Conservation (phyloP, 345 rosid genomes). For the Leavenworthia alabamica region DNA sequence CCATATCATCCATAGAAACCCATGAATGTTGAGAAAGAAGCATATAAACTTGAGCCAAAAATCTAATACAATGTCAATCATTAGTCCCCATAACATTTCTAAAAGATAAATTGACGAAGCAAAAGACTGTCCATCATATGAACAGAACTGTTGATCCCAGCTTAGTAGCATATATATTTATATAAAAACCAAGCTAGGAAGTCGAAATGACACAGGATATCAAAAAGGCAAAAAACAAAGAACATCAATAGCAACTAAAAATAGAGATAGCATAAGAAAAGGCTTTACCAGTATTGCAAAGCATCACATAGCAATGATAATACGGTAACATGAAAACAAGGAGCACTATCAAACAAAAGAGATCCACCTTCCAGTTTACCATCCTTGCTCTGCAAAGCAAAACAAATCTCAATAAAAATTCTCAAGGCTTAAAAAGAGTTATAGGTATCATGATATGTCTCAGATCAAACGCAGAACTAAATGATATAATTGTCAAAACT, state of each 20-base stretch:
- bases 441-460: neutral
- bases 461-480: neutral
- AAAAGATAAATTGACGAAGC: too few species aligned
- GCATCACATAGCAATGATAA: slow-evolving; percentile 97
- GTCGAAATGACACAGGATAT: too few species aligned
- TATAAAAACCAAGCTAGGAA: too few species aligned
- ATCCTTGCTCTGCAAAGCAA: slow-evolving; percentile 61
- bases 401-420: neutral
- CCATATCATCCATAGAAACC: neutral
- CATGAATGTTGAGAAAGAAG: neutral
- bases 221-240: too few species aligned
- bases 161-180: too few species aligned
- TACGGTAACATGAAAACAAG: slow-evolving; percentile 93
- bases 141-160: too few species aligned
- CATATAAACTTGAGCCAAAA: neutral
- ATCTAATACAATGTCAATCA: neutral
- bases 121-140: too few species aligned
- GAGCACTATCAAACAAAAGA: slow-evolving; percentile 80
- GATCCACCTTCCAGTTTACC: slow-evolving; percentile 96
- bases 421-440: neutral
- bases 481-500: neutral
- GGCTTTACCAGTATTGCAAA: slow-evolving; percentile 69
- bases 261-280: neutral
- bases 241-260: too few species aligned
- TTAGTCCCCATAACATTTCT: neutral